These are phyloP conservation scores for Penicillium oxalicum DNA, from an alignment of 2,329 filamentous ascomycete genomes.

Conservation along the genomic window DNA sequence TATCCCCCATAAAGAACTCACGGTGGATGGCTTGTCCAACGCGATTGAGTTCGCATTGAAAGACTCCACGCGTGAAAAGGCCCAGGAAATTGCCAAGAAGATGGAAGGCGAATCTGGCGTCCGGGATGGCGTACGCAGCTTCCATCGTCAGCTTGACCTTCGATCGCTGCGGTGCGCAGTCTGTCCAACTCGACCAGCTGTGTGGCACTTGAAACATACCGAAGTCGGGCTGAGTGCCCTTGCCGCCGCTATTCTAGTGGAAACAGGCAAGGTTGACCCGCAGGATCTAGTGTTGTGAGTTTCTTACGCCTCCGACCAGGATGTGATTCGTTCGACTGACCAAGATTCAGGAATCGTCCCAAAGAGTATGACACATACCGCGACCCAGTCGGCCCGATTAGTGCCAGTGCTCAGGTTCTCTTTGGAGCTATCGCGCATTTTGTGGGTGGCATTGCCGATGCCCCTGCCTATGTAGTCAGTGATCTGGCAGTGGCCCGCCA, in stretches of 20 bases:
- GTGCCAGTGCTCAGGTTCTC: slow-evolving; percentile 68
- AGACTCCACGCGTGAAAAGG: slow-evolving; percentile 54
- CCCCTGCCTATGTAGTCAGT: slow-evolving; percentile 48
- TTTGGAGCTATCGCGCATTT: slow-evolving; percentile 78
- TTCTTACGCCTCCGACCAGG: slow-evolving; percentile 30
- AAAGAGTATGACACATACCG: slow-evolving; percentile 71
- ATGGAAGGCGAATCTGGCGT: slow-evolving; percentile 63
- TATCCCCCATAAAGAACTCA: slow-evolving; percentile 63
- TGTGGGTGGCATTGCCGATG: slow-evolving; percentile 74
- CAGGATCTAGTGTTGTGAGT: slow-evolving; percentile 65
- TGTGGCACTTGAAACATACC: slow-evolving; percentile 67
- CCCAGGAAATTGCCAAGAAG: slow-evolving; percentile 53
- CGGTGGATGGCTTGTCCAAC: slow-evolving; percentile 58
- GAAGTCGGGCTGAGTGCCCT: slow-evolving; percentile 64
- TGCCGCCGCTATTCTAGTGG: slow-evolving; percentile 63
- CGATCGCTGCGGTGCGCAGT: slow-evolving; percentile 65
- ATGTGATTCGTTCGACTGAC: slow-evolving; percentile 17
- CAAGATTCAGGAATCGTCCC: slow-evolving; percentile 41
- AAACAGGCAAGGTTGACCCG: slow-evolving; percentile 59
- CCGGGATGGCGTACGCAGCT: slow-evolving; percentile 59
- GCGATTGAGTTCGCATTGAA: slow-evolving; percentile 58
- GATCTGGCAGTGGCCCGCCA: slow-evolving; percentile 48
- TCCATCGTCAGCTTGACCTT: slow-evolving; percentile 64
- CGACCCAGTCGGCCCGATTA: slow-evolving; percentile 72
- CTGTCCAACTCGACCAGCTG: slow-evolving; percentile 61